Evolutionary conservation across 202 grass and related monocot genomes (phyloP), one percentile per base, ranked within the genome.

Genomic region (Digitaria exilis): DNA sequence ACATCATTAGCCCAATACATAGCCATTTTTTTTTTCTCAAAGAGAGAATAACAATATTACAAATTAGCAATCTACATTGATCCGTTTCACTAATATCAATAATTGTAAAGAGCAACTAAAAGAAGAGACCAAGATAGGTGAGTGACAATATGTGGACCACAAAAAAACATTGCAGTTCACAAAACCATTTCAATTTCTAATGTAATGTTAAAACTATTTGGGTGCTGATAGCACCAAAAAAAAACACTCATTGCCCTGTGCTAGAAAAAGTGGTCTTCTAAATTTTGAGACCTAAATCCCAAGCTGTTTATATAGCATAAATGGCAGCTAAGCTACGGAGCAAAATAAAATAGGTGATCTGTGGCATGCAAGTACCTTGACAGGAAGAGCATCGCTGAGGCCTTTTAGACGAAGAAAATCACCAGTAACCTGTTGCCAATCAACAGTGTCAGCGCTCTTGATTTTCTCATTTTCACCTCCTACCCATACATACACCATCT

Each of bases 371-470:
- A 48, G 14, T 77, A 98, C 96, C 92, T 98, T 83, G 48, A 95
- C 84, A 74, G 93, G 89, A 90, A 95, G 80, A 75, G 81, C 79
- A 42, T 80, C 85, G 41, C 76, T 64, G 75, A 98, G 79, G 78
- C 83, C 92, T 63, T 88, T 90, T 62, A 68, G 83, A 90, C 60
- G 85, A 90, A 98, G 91, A 90, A 87, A 95, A 87, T 92, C 89
- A 87, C 61, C 50, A 77, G 84, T 81, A 67, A 92, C 77, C 79
- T 90, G 71, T 54, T 88, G 88, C 96, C 96, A 98, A 77, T 98
- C 91, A 93, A 91, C 66, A 84, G 77, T 58, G 25, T 71, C 80
- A 89, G 69, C 75, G 15, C 65, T 77, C 86, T 84, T 78, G 18
- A 71, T 69, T 18, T 45, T 68, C 69, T 93, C 89, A 85, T 89